A percentile compares a stretch with the other conserved stretches of the same genome.
phyloP scores from a whole-genome alignment of 805 yeast species.

The Ogataea sp. region DNA sequence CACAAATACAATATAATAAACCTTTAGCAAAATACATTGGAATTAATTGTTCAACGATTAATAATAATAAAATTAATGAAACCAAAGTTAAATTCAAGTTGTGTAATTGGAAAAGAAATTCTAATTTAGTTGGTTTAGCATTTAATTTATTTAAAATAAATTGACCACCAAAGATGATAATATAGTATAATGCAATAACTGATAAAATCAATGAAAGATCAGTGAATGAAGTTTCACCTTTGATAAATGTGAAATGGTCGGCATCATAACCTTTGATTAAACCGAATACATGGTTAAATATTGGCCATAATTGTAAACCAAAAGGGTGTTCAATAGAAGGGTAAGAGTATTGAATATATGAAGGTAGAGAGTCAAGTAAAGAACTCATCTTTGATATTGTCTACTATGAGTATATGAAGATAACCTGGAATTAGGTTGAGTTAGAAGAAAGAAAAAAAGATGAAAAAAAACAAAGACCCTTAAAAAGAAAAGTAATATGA shows the following conservation, averaged over 20 bases:
- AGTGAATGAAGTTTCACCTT: slow-evolving; percentile 60
- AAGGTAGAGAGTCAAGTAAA: too few species aligned
- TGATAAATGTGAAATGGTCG: slow-evolving; percentile 56
- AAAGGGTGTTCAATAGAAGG: slow-evolving; percentile 32
- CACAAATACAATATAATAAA: slow-evolving; percentile 75
- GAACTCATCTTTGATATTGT: too few species aligned
- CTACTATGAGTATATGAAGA: too few species aligned
- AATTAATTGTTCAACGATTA: slow-evolving; percentile 75
- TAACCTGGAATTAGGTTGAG: too few species aligned
- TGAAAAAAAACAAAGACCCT: too few species aligned
- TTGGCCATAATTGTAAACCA: slow-evolving; percentile 60
- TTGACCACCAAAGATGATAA: slow-evolving; percentile 82
- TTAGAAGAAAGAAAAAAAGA: too few species aligned
- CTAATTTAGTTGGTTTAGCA: slow-evolving; percentile 64
- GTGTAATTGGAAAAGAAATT: slow-evolving; percentile 75
- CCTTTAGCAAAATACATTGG: slow-evolving; percentile 76
- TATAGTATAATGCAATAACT: slow-evolving; percentile 59
- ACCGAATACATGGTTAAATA: slow-evolving; percentile 44
- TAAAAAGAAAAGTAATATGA: too few species aligned
- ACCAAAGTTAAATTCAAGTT: slow-evolving; percentile 66
- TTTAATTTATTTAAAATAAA: slow-evolving; percentile 41
- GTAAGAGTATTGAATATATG: slow-evolving; percentile 17
- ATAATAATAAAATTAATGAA: slow-evolving; percentile 57
- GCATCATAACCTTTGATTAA: slow-evolving; percentile 48
- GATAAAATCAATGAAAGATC: slow-evolving; percentile 47